Evolutionary conservation across 495 filamentous ascomycete genomes (phyloP).

Genomic region (Melanomma pulvis-pyrius): DNA sequence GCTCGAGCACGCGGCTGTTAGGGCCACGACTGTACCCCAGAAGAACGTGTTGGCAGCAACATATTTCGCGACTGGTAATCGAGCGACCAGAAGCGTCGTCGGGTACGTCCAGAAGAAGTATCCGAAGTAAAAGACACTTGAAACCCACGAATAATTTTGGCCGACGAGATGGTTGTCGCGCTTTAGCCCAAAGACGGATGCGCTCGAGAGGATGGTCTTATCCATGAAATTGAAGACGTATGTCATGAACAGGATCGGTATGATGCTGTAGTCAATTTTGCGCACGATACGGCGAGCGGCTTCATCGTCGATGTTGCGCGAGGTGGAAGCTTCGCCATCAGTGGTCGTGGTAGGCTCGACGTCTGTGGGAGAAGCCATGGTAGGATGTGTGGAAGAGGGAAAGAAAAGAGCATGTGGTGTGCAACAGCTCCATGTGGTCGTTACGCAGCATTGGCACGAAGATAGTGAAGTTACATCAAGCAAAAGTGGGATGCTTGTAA

Average conservation of each 20-base stretch:
- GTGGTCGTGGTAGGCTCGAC: not conserved
- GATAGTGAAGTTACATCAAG: constrained; percentile 1
- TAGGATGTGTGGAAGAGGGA: not conserved
- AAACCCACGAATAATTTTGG: constrained; percentile 67
- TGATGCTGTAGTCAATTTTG: constrained; percentile 17
- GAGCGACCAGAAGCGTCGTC: constrained; percentile 58
- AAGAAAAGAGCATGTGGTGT: not conserved
- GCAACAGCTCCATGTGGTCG: not conserved
- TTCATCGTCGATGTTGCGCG: not conserved
- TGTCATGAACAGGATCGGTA: constrained; percentile 14
- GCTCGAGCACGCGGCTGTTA: constrained; percentile 57
- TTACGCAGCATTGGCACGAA: not conserved
- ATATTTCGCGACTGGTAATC: constrained; percentile 60
- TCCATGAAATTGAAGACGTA: constrained; percentile 23
- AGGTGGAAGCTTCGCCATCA: not conserved
- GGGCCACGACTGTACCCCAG: constrained; percentile 62
- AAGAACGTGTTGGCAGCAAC: constrained; percentile 61
- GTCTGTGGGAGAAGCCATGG: not conserved
- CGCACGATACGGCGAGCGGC: constrained; percentile 4
- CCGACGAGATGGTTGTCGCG: constrained; percentile 46
- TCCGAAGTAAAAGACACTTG: constrained; percentile 78
- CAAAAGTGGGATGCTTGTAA: not conserved
- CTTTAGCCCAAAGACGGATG: constrained; percentile 14
- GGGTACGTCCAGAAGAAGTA: constrained; percentile 54
- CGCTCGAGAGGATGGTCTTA: constrained; percentile 19